These are phyloP conservation scores for Solanum rostratum DNA, from an alignment of 257 asterid species.

Conservation along the genomic window DNA sequence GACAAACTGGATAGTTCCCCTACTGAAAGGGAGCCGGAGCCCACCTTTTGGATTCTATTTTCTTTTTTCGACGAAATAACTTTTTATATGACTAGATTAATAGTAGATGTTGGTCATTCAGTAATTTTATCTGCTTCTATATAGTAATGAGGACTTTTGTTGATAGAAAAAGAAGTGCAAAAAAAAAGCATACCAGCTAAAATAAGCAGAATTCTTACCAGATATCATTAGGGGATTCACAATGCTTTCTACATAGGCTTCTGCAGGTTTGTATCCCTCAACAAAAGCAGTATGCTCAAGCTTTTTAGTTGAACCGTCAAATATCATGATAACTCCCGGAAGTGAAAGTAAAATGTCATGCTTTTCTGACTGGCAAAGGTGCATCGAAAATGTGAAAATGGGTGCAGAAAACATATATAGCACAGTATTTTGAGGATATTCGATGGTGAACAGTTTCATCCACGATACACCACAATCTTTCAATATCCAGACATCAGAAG, in stretches of 20 bases:
- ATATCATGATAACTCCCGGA: neutral
- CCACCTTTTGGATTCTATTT: too few species aligned
- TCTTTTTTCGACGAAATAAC: too few species aligned
- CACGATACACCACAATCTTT: neutral
- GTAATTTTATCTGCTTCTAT: too few species aligned
- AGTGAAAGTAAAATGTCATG: neutral
- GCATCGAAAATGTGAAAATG: neutral
- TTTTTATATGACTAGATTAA: too few species aligned
- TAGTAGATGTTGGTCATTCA: too few species aligned
- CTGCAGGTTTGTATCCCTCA: too few species aligned
- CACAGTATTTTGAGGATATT: neutral
- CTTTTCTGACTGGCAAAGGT: neutral
- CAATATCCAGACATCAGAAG: neutral
- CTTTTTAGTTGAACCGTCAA: neutral
- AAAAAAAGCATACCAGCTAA: neutral
- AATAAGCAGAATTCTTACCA: neutral
- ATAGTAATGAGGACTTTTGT: too few species aligned
- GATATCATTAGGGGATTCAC: neutral
- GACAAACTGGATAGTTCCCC: too few species aligned
- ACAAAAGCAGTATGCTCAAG: neutral
- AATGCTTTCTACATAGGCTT: too few species aligned
- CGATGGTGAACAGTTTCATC: neutral
- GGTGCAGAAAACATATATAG: neutral
- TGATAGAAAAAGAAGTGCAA: too few species aligned
- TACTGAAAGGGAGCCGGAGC: too few species aligned